Evolutionary conservation across 805 yeast genomes (phyloP).

Genomic region (Candida ponderosae): DNA sequence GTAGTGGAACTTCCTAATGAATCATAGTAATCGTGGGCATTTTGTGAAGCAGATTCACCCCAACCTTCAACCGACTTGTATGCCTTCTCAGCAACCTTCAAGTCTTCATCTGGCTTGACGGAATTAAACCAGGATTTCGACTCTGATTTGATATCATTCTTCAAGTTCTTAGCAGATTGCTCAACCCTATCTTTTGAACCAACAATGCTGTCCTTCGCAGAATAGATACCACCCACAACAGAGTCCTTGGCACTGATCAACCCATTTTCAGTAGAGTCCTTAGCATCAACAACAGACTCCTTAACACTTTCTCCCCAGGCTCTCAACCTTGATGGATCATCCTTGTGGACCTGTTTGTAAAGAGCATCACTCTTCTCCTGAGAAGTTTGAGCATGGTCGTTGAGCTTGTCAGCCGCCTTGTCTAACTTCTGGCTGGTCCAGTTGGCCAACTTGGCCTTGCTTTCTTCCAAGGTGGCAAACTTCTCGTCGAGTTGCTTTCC

Average conservation of each 20-base stretch:
- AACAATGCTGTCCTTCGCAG: slow-evolving; percentile 6
- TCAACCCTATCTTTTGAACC: slow-evolving; percentile 4
- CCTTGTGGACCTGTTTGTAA: slow-evolving; percentile 8
- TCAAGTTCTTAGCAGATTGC: slow-evolving; percentile 3
- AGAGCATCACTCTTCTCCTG: slow-evolving; percentile 12
- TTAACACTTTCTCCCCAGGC: slow-evolving; percentile 9
- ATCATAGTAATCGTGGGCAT: slow-evolving; percentile 18
- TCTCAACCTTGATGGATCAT: slow-evolving; percentile 9
- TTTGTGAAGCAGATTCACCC: slow-evolving; percentile 35
- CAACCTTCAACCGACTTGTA: slow-evolving; percentile 32
- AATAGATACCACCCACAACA: slow-evolving; percentile 9
- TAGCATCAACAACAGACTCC: slow-evolving; percentile 11
- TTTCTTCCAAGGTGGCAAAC: slow-evolving; percentile 7
- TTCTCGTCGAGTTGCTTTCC: slow-evolving; percentile 11
- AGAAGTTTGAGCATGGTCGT: slow-evolving; percentile 8
- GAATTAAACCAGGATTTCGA: slow-evolving; percentile 7
- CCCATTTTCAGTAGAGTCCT: slow-evolving; percentile 11
- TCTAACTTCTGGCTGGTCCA: slow-evolving; percentile 16
- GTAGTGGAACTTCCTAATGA: slow-evolving; percentile 6
- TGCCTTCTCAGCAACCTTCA: slow-evolving; percentile 23
- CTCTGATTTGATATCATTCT: slow-evolving; percentile 4
- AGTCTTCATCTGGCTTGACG: neutral
- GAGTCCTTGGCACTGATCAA: slow-evolving; percentile 12
- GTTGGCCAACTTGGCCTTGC: slow-evolving; percentile 6
- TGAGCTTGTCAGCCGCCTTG: slow-evolving; percentile 7